Evolutionary conservation across 192 early-diverging fungal genomes (phyloP).

Genomic region (Podila verticillata): DNA sequence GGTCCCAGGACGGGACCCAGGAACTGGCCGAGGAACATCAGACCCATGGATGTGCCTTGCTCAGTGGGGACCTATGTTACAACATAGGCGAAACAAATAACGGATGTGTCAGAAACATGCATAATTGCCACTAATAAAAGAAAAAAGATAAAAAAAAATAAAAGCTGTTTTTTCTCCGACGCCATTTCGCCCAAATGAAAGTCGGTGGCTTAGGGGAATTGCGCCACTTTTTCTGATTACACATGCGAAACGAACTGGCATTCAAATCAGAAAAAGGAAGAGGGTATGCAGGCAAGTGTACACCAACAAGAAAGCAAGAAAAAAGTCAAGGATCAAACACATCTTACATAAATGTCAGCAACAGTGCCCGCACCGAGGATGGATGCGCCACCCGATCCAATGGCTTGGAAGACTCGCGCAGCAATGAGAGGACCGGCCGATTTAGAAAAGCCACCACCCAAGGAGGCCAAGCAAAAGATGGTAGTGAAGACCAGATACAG

Average conservation of each 20-base stretch:
- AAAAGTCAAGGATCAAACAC: not conserved
- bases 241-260: too few species aligned
- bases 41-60: conserved; percentile 49
- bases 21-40: conserved; percentile 49
- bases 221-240: too few species aligned
- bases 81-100: not conserved
- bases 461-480: conserved; percentile 52
- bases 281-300: not conserved
- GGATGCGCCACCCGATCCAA: conserved; percentile 55
- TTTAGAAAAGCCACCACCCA: conserved; percentile 53
- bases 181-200: not conserved
- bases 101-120: too few species aligned
- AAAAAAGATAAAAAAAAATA: not conserved
- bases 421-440: conserved; percentile 46
- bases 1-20: conserved; percentile 46
- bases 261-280: too few species aligned
- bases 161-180: not conserved
- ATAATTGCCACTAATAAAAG: too few species aligned
- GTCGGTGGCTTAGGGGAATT: too few species aligned
- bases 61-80: conserved; percentile 32
- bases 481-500: conserved; percentile 54
- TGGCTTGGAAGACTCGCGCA: conserved; percentile 55
- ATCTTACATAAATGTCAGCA: conserved; percentile 49
- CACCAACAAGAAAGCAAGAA: not conserved
- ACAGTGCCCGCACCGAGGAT: conserved; percentile 58